These are phyloP conservation scores for Monosporascus sp. DNA, from an alignment of 2,329 filamentous ascomycete species.

Conservation along the genomic window DNA sequence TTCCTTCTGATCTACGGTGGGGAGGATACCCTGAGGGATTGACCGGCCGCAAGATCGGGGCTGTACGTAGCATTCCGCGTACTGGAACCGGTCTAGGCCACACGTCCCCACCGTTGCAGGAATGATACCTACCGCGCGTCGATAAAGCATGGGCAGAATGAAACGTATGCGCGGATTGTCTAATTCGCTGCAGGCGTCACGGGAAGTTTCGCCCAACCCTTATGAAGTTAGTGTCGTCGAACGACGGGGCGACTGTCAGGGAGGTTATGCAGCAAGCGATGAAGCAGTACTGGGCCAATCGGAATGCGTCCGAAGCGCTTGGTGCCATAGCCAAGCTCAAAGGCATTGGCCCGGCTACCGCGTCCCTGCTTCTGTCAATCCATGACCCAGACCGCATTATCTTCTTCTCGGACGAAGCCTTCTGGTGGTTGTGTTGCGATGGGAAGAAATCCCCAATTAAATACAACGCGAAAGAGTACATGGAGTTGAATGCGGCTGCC, in stretches of 20 bases:
- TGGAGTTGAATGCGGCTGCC: constrained; percentile 42
- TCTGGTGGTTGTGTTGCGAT: constrained; percentile 62
- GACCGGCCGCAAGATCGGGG: no score
- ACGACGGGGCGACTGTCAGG: constrained; percentile 43
- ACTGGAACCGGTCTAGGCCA: no score
- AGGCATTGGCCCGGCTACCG: constrained; percentile 75
- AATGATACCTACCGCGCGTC: no score
- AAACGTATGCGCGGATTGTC: neutral
- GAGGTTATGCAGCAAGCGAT: constrained; percentile 49
- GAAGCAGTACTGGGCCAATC: constrained; percentile 33
- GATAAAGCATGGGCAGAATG: no score
- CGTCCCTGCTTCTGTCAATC: constrained; percentile 66
- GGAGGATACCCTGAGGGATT: no score
- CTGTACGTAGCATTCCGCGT: no score
- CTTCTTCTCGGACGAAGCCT: constrained; percentile 80
- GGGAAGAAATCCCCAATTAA: constrained; percentile 51
- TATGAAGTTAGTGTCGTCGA: constrained; percentile 57
- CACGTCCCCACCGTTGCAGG: no score
- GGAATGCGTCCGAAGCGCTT: constrained; percentile 38
- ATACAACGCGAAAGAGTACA: constrained; percentile 67
- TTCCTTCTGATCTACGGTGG: no score
- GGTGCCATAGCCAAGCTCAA: constrained; percentile 54
- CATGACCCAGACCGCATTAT: constrained; percentile 54
- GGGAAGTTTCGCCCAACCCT: constrained; percentile 58
- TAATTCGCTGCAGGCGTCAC: constrained; percentile 41